Base-by-base conservation (phyloP, 768 basidiomycete genomes). In the Polyporus arcularius region DNA sequence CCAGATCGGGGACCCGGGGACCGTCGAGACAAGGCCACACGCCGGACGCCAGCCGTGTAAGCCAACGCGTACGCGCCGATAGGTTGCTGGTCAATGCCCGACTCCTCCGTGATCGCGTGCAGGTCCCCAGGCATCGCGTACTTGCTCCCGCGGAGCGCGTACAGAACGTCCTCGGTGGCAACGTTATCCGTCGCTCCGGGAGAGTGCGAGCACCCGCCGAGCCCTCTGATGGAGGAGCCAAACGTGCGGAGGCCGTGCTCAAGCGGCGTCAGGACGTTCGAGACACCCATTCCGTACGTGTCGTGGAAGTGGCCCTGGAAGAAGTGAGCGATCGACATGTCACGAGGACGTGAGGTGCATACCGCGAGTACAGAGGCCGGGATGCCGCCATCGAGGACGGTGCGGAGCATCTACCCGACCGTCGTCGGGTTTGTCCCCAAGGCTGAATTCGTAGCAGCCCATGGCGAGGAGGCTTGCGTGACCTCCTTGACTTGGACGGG, bases 131-230 rank as follows among this genome's bases (percentile, higher is more conserved):
- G 76, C 4, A 85, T 85, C 4, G 78, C 81, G 71, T 85, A 86
- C 6, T 76, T 79, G 10, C 86, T 88, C 53, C 76, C 86, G 66
- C 80, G 83, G 8, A 98, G 80, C 0, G 91, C 89, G 63, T 97
- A 94, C 9, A 96, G 79, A 1, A 96, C 85, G 66, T 96, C 92
- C 67, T 98, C 96, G 0, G 96, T 98, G 0, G 94, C 88, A 15
- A 97, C 92, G 66, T 97, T 97, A 14, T 96, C 96, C 0, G 94
- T 95, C 14, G 96, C 95, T 4, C 95, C 95, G 2, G 96, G 96
- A 1, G 96, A 94, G 74, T 93, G 98, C 3, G 96, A 95, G 69
- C 96, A 98, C 16, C 96, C 94, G 3, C 96, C 96, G 1, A 98
- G 85, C 0, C 96, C 95, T 16, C 89, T 93, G 16, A 97, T 85